A percentile compares a stretch with the other conserved stretches of the same genome.
These are phyloP conservation scores for Saccharomyces jurei DNA, from an alignment of 805 yeast genomes.

Conservation along the genomic window DNA sequence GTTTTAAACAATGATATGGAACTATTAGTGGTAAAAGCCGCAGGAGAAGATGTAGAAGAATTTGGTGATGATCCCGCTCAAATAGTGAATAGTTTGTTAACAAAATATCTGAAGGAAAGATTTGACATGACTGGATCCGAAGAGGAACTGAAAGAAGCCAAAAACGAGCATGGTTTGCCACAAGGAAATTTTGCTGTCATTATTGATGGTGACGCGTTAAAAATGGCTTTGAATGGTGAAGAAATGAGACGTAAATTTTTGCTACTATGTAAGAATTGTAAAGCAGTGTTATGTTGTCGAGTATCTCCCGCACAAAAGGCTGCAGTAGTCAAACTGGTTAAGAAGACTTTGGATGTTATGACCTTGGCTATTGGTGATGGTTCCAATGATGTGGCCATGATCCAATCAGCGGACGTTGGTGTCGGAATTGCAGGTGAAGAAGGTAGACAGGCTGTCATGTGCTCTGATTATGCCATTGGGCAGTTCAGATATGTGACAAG, in stretches of 20 bases:
- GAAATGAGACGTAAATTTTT: constrained; percentile 51
- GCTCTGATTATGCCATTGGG: constrained; percentile 82
- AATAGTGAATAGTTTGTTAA: constrained; percentile 41
- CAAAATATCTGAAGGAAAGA: constrained; percentile 46
- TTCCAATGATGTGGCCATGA: constrained; percentile 86
- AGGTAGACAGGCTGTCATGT: constrained; percentile 85
- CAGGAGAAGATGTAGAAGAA: constrained; percentile 45
- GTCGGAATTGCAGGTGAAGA: constrained; percentile 90
- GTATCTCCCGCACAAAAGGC: constrained; percentile 87
- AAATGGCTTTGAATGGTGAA: constrained; percentile 39
- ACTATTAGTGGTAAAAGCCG: constrained; percentile 44
- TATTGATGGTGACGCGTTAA: constrained; percentile 75
- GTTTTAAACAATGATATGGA: constrained; percentile 72
- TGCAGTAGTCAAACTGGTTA: constrained; percentile 70
- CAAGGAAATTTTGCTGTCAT: constrained; percentile 59
- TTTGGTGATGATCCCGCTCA: constrained; percentile 34
- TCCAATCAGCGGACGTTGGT: constrained; percentile 81
- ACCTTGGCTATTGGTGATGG: constrained; percentile 87
- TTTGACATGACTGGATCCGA: constrained; percentile 53
- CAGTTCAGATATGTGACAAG: constrained; percentile 69
- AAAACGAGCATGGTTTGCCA: constrained; percentile 60
- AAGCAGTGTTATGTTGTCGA: constrained; percentile 77
- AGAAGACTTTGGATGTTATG: constrained; percentile 67
- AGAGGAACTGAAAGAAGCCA: constrained; percentile 49
- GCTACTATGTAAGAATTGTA: constrained; percentile 69